Base-by-base conservation (phyloP, 2,329 filamentous ascomycete species). In the Verticillium nubilum region DNA sequence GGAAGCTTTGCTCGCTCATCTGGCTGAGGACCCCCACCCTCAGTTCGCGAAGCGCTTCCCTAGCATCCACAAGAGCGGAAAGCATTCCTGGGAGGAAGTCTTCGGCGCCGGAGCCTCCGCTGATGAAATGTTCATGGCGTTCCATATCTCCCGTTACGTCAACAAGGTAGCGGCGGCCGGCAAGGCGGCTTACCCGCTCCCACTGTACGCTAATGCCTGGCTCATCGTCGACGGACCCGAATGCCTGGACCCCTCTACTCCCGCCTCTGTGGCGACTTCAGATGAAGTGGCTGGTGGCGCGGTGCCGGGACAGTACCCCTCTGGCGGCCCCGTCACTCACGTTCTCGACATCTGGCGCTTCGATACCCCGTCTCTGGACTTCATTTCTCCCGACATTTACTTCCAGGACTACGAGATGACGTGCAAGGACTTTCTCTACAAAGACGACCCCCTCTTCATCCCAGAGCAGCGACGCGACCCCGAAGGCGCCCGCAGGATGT, bases 401-500 rank as follows among this genome's bases (percentile, higher is more conserved):
- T 72, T 81, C 13, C 74, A 80, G 59, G 74, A 80, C 29, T 81
- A 81, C 60, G 71, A 73, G 35, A 68, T 61, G 0, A 70, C 75
- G 0, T 82, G 79, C 58, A 65, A 64, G 19, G 71, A 75, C 17
- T 81, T 80, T 59, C 64, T 72, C 2, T 74, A 79, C 58, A 66
- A 71, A 2, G 66, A 68, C 12, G 74, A 80, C 59, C 72, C 77
- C 0, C 70, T 82, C 0, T 80, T 82, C 60, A 80, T 82, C 33
- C 80, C 80, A 0, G 80, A 82, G 67, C 80, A 82, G 62, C 69
- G 78, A 15, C 72, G 80, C 9, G 79, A 81, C 57, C 77, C 78
- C 29, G 69, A 74, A 23, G 78, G 78, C 5, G 71, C 74, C 0
- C 66, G 76, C 12, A 65, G 78, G 3, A 66, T 78, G 1, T 80